phyloP scores from a whole-genome alignment of 2,329 filamentous ascomycete genomes.

The Colletotrichum sp. region DNA sequence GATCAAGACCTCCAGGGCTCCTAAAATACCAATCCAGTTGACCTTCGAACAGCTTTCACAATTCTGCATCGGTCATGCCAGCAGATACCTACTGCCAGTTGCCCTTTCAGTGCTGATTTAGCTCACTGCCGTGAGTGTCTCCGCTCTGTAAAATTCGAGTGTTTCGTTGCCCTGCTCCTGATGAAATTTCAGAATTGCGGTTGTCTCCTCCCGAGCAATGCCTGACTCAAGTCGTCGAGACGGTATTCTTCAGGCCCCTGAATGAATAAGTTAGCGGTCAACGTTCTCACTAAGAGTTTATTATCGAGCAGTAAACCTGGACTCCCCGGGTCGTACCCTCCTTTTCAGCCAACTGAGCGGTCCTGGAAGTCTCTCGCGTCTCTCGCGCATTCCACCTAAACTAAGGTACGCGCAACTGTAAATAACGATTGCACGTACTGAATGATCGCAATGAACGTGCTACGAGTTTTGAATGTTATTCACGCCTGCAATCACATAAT shows the following conservation, averaged over 20 bases:
- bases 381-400: too few species aligned
- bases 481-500: neutral
- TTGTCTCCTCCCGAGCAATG: neutral
- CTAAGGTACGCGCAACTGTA: neutral
- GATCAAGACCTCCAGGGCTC: neutral
- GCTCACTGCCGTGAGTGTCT: accelerated
- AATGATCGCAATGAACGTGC: accelerated
- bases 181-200: neutral
- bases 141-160: neutral
- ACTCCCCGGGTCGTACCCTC: accelerated
- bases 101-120: neutral
- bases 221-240: neutral
- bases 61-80: neutral
- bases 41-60: accelerated
- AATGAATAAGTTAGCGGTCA: neutral
- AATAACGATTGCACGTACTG: accelerated
- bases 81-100: accelerated
- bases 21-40: neutral
- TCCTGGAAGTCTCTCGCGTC: neutral
- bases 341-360: neutral
- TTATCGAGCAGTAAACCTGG: neutral
- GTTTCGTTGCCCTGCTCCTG: neutral
- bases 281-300: neutral
- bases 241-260: accelerated
- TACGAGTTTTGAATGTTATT: accelerated